phyloP scores from a whole-genome alignment of 2,329 filamentous ascomycete species.

The Bisporella sp. region DNA sequence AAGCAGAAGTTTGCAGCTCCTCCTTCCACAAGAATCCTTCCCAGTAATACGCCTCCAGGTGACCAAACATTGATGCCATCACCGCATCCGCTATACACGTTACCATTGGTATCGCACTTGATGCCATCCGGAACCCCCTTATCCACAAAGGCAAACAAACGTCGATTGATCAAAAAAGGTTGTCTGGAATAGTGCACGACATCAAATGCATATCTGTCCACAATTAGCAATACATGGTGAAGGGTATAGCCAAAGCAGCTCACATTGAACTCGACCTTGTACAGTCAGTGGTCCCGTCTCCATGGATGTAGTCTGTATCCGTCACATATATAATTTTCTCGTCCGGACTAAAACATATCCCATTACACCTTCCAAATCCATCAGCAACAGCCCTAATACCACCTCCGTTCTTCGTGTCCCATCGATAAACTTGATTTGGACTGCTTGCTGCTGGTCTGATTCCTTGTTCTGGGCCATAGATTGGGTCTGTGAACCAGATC shows the following conservation, averaged over 20 bases:
- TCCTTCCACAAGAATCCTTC: slow-evolving; percentile 34
- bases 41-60: slow-evolving; percentile 40
- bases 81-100: slow-evolving; percentile 47
- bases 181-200: slow-evolving; percentile 7
- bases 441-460: slow-evolving; percentile 44
- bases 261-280: slow-evolving; percentile 9
- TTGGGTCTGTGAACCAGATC: slow-evolving; percentile 58
- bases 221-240: not conserved
- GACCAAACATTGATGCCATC: slow-evolving; percentile 50
- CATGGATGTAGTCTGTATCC: slow-evolving; percentile 41
- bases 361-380: slow-evolving; percentile 48
- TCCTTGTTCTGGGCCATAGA: slow-evolving; percentile 51
- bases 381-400: slow-evolving; percentile 47
- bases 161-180: slow-evolving; percentile 16
- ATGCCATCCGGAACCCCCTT: slow-evolving; percentile 53
- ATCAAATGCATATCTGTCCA: slow-evolving; percentile 17
- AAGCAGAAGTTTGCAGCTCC: slow-evolving; percentile 25
- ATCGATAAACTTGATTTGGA: slow-evolving; percentile 52
- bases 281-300: slow-evolving; percentile 12
- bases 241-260: not conserved
- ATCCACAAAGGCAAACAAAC: slow-evolving; percentile 48
- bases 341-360: slow-evolving; percentile 48
- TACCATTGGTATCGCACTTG: slow-evolving; percentile 44
- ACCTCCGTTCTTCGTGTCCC: slow-evolving; percentile 41
- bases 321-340: slow-evolving; percentile 46